Conservation (phyloP, 805 yeast species). For the Metschnikowia kofuensis region DNA sequence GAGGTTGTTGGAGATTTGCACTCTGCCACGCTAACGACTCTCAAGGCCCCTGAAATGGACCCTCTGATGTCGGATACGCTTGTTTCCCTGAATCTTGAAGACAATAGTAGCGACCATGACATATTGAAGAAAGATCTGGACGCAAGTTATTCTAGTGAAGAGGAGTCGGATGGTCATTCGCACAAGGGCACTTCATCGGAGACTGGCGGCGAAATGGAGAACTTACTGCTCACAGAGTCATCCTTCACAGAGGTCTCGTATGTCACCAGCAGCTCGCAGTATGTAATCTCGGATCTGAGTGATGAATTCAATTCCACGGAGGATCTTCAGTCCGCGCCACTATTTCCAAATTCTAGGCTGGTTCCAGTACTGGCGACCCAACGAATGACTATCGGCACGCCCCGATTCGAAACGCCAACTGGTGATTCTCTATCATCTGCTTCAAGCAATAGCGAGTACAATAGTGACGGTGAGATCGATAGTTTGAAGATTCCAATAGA, state of each 20-base stretch:
- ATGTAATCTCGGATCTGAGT: background rate
- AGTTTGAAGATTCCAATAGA: background rate
- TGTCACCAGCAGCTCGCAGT: conserved; percentile 9
- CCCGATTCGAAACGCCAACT: background rate
- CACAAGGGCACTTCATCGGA: background rate
- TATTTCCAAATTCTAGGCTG: background rate
- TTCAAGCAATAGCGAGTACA: conserved; percentile 6
- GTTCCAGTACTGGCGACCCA: background rate
- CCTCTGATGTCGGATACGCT: background rate
- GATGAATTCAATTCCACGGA: background rate
- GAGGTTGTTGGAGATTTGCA: too few relatives aligned
- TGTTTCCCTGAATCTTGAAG: background rate
- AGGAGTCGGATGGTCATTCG: background rate
- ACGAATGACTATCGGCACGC: background rate
- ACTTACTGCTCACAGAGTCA: conserved; percentile 11
- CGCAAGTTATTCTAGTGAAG: background rate
- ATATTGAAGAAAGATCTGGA: too few relatives aligned
- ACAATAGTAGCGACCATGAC: background rate
- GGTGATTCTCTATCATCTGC: background rate
- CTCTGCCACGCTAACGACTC: background rate
- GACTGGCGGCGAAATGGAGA: conserved; percentile 1
- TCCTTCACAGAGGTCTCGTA: conserved; percentile 12
- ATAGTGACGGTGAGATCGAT: conserved; percentile 7
- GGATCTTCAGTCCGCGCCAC: background rate
- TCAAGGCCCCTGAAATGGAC: background rate